Base-by-base conservation (phyloP, 306 rosid genomes). In the Urtica urens region DNA sequence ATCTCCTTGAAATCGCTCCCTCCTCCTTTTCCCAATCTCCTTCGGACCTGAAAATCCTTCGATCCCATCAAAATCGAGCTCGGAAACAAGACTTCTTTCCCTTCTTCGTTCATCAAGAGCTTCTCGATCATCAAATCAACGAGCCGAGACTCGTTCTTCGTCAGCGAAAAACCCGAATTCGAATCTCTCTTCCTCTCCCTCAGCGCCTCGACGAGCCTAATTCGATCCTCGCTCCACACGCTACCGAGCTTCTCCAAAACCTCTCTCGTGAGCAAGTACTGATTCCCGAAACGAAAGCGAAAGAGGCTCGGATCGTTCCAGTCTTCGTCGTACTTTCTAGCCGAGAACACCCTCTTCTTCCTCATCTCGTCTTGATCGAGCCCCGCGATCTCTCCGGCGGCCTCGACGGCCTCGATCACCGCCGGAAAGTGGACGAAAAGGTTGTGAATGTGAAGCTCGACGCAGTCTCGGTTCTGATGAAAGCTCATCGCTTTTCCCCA, bases 271-370 rank as follows among this genome's bases (percentile, higher is more conserved):
- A 92, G 79, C 75, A 92, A 66, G 64, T 92, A 92, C 64, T 92
- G 99, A 59, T 78, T 86, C 59, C 99, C 99, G 23, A 75, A 92
- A 68, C 75, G 72, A 96, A 94, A 82, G 1, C 80, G 81, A 57
- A 92, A 92, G 54, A 92, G 86, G 42, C 65, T 66, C 0, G 75
- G 77, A 41, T 86, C 99, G 49, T 79, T 82, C 99, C 94, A 92
- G 42, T 75, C 93, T 53, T 17, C 51, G 27, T 78, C 86, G 27
- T 92, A 92, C 46, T 92, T 92, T 56, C 72, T 74, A 4, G 8
- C 17, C 1, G 75, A 48, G 70, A 82, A 59, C 6, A 82, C 25
- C 53, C 68, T 79, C 65, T 74, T 86, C 86, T 80, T 92, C 29
- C 19, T 46, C 76, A 75, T 77, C 62, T 82, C 99, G 12, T 71